phyloP scores from a whole-genome alignment of 805 yeast genomes.

The Barnettozyma pratensis region DNA sequence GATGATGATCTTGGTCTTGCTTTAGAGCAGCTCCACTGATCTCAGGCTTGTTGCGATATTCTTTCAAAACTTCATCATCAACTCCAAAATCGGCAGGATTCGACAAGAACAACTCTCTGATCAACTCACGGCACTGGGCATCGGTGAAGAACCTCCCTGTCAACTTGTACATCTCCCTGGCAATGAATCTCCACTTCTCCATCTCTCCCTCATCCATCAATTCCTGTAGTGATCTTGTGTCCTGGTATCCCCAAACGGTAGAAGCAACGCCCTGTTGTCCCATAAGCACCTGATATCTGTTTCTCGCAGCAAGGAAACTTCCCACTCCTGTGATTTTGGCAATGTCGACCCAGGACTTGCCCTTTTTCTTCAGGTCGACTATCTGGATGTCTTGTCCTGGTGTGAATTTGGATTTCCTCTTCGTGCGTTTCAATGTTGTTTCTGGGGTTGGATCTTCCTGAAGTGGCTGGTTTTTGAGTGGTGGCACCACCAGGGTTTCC shows the following conservation, averaged over 20 bases:
- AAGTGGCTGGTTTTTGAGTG: constrained; percentile 23
- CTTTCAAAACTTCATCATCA: constrained; percentile 38
- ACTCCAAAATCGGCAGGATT: constrained; percentile 58
- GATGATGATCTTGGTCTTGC: too few relatives aligned
- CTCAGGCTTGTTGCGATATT: constrained; percentile 11
- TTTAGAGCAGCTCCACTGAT: too few relatives aligned
- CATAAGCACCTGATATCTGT: constrained; percentile 72
- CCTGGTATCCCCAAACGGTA: constrained; percentile 56
- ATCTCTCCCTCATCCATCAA: constrained; percentile 65
- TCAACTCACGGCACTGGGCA: constrained; percentile 49
- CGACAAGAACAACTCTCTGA: constrained; percentile 46
- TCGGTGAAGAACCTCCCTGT: constrained; percentile 46
- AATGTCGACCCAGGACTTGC: constrained; percentile 69
- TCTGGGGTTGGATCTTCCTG: constrained; percentile 39
- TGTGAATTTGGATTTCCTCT: constrained; percentile 64
- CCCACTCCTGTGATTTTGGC: constrained; percentile 62
- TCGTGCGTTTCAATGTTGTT: constrained; percentile 43
- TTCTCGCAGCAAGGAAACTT: constrained; percentile 66
- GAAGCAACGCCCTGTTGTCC: constrained; percentile 81
- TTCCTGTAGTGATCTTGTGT: constrained; percentile 42
- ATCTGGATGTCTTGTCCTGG: constrained; percentile 64
- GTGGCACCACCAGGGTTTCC: constrained; percentile 15
- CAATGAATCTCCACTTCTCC: constrained; percentile 64
- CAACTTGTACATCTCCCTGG: constrained; percentile 51
- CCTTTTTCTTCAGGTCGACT: constrained; percentile 52